Evolutionary conservation across 176 grass and related monocot genomes (phyloP).

Genomic region (Metroxylon sagu): DNA sequence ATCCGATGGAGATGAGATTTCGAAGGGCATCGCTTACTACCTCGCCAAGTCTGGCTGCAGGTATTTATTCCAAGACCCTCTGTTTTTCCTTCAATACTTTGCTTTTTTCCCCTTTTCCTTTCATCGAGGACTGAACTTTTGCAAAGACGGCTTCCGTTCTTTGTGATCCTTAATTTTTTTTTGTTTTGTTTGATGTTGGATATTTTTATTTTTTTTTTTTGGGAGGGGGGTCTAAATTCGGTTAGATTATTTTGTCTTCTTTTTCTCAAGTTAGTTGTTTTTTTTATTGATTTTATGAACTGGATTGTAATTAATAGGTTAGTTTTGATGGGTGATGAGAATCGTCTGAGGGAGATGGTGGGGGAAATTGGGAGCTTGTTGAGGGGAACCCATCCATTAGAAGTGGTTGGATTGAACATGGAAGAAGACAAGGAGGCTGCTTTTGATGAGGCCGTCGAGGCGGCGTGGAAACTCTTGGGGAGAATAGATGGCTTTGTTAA

Average conservation of each 20-base stretch:
- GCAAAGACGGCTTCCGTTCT: no score
- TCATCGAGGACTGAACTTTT: no score
- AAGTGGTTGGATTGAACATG: slow-evolving; percentile 51
- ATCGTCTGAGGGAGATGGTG: slow-evolving; percentile 23
- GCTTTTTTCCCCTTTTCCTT: neutral
- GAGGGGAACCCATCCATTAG: slow-evolving; percentile 6
- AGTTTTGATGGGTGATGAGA: slow-evolving; percentile 64
- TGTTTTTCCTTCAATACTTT: neutral
- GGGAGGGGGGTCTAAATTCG: neutral
- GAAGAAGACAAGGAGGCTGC: slow-evolving; percentile 40
- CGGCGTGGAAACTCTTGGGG: slow-evolving; percentile 45
- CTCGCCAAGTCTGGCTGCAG: slow-evolving; percentile 69
- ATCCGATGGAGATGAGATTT: slow-evolving; percentile 55
- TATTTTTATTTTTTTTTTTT: neutral
- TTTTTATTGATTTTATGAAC: neutral
- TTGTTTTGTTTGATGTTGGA: no score
- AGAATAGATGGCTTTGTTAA: slow-evolving; percentile 64
- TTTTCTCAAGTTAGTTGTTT: neutral
- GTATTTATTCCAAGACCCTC: slow-evolving; percentile 9
- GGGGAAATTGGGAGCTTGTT: slow-evolving; percentile 20
- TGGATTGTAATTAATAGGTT: slow-evolving; percentile 23
- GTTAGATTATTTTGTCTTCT: neutral
- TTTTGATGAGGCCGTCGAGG: slow-evolving; percentile 44
- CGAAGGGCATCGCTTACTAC: slow-evolving; percentile 49
- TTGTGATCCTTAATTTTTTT: no score